A percentile compares a stretch with the other conserved stretches of the same genome.
Evolutionary conservation across 2,329 filamentous ascomycete genomes (phyloP).

Genomic region (Thelonectria olida): DNA sequence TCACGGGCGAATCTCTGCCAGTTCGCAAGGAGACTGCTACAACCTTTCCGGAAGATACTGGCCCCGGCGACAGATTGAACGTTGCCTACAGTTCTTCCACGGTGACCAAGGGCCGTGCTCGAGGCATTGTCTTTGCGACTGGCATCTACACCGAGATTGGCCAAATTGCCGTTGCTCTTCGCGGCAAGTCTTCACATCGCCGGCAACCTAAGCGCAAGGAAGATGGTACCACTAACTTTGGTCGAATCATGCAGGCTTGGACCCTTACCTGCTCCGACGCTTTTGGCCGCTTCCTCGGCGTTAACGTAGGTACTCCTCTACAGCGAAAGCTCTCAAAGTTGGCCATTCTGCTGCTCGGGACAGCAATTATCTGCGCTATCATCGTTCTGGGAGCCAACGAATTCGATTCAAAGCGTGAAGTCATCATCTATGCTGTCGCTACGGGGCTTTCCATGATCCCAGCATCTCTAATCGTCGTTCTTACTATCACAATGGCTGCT

Average conservation of each 20-base stretch:
- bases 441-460: slow-evolving; percentile 61
- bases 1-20: slow-evolving; percentile 72
- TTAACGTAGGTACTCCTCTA: slow-evolving; percentile 75
- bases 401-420: slow-evolving; percentile 63
- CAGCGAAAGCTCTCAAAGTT: slow-evolving; percentile 75
- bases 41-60: slow-evolving; percentile 53
- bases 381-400: slow-evolving; percentile 73
- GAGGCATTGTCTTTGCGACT: slow-evolving; percentile 68
- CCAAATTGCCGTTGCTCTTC: slow-evolving; percentile 63
- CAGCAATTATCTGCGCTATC: slow-evolving; percentile 74
- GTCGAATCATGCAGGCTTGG: slow-evolving; percentile 48
- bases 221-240: slow-evolving; percentile 48
- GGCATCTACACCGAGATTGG: slow-evolving; percentile 71
- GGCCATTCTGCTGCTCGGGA: slow-evolving; percentile 71
- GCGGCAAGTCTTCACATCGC: slow-evolving; percentile 46
- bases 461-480: slow-evolving; percentile 58
- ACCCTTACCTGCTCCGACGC: slow-evolving; percentile 58
- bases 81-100: slow-evolving; percentile 71
- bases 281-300: slow-evolving; percentile 70
- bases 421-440: slow-evolving; percentile 65
- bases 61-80: slow-evolving; percentile 68
- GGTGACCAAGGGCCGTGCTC: slow-evolving; percentile 68
- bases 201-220: slow-evolving; percentile 54
- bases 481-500: slow-evolving; percentile 69
- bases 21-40: slow-evolving; percentile 61